A percentile compares a stretch with the other conserved stretches of the same genome.
These are phyloP conservation scores for Termitomyces sp. DNA, from an alignment of 768 basidiomycete genomes.

Conservation along the genomic window DNA sequence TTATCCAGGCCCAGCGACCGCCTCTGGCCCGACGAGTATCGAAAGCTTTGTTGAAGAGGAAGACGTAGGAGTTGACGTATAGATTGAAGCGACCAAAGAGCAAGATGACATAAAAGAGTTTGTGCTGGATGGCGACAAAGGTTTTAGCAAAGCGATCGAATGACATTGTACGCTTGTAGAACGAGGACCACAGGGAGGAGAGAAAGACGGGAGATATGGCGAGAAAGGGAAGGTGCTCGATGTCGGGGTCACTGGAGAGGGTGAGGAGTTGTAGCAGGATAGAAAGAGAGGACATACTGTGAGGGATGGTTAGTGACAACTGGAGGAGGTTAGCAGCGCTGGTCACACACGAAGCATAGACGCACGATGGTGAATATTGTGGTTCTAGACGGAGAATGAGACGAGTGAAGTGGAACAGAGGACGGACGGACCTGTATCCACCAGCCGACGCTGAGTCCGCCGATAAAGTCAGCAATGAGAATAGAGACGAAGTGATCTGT, in stretches of 20 bases:
- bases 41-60: conserved; percentile 61
- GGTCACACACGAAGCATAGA: background rate
- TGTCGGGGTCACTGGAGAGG: conserved; percentile 67
- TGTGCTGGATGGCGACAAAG: conserved; percentile 79
- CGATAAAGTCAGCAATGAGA: conserved; percentile 78
- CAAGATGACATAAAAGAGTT: conserved; percentile 89
- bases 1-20: conserved; percentile 71
- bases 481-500: conserved; percentile 78
- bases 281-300: conserved; percentile 52
- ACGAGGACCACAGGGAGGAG: conserved; percentile 84
- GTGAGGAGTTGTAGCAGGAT: conserved; percentile 6
- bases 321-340: conserved; percentile 26
- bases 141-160: conserved; percentile 67
- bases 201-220: conserved; percentile 90
- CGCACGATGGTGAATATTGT: conserved; percentile 35
- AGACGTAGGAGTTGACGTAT: conserved; percentile 80
- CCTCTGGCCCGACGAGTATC: conserved; percentile 61
- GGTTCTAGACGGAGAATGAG: conserved; percentile 49
- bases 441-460: conserved; percentile 95
- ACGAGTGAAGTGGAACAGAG: background rate
- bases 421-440: conserved; percentile 83
- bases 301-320: conserved; percentile 98
- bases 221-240: conserved; percentile 89
- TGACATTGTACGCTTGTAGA: conserved; percentile 83
- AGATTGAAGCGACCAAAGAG: conserved; percentile 93